Evolutionary conservation across 2,329 filamentous ascomycete species (phyloP), one percentile per base, ranked within the genome.

Genomic region (Talaromyces marneffei): DNA sequence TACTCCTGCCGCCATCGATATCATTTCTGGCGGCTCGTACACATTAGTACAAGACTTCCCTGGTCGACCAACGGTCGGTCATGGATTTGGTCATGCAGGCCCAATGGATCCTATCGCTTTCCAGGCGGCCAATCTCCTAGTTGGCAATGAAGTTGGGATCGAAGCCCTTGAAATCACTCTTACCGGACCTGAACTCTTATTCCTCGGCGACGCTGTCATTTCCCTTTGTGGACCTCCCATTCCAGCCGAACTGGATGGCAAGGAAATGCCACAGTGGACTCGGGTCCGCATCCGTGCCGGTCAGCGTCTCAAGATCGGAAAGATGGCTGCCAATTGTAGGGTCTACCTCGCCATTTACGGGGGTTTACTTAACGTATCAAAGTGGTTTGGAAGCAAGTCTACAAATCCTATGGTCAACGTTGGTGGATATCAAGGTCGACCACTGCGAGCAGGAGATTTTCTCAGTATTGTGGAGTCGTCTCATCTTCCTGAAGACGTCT

Each of bases 101-200:
- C 83, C 85, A 0, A 87, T 87, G 56, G 56, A 46, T 5, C 23
- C 42, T n/a, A 46, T 46, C 27, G 42, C 42, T 5, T 46, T 46
- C 42, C 42, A 46, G 14, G 23, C n/a, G 2, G 42, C 42, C 42
- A 88, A 88, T 64, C 73, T 82, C 20, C 75, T 88, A 1, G 84
- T 83, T 0, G 84, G 84, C 0, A 87, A 88, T 58, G 65, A 77
- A 0, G 68, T 75, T 0, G 78, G 76, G 0, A 78, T 72, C 3
- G 85, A 86, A 68, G 79, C 77, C 0, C 70, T 88, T 0, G 85
- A 88, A 65, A 83, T 87, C 27, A 87, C 85, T 0, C 66, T 87
- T 16, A 80, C 77, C 14, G 85, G 85, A 0, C 85, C 85, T 0
- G 83, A 85, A 33, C 69, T 88, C 20, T 74, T 75, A 0, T 87